Evolutionary conservation across 1,284 basidiomycete species (phyloP).

Genomic region (Flammula alnicola): DNA sequence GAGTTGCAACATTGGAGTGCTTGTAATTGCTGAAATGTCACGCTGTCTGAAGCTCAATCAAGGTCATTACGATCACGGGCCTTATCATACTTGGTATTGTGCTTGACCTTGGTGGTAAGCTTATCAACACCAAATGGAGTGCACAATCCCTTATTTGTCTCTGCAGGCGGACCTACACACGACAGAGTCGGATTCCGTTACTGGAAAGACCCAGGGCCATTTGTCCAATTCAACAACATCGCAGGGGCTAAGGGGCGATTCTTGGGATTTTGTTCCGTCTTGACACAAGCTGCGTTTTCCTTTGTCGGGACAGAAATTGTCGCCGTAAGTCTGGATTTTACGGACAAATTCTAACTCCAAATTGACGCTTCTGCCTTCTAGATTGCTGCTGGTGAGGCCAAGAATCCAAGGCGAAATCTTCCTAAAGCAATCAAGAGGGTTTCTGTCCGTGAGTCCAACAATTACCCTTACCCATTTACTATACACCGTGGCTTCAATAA

Average conservation of each 20-base stretch:
- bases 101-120: slow-evolving; percentile 71
- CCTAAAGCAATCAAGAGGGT: slow-evolving; percentile 73
- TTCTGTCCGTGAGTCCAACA: slow-evolving; percentile 60
- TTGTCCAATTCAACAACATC: slow-evolving; percentile 61
- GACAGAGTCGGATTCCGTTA: slow-evolving; percentile 63
- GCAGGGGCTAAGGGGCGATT: slow-evolving; percentile 66
- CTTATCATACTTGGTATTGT: slow-evolving; percentile 69
- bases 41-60: slow-evolving; percentile 58
- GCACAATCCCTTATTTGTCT: neutral
- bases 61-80: slow-evolving; percentile 76
- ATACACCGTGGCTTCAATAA: too few species aligned
- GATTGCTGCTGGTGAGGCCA: slow-evolving; percentile 83
- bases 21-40: neutral
- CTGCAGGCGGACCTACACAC: slow-evolving; percentile 47
- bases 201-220: slow-evolving; percentile 78
- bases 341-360: neutral
- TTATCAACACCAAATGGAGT: neutral
- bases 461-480: neutral
- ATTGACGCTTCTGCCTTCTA: slow-evolving; percentile 26
- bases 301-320: slow-evolving; percentile 85
- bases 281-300: slow-evolving; percentile 82
- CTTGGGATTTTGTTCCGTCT: slow-evolving; percentile 70
- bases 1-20: slow-evolving; percentile 19
- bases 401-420: slow-evolving; percentile 70
- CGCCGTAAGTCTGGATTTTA: slow-evolving; percentile 57